phyloP scores from a whole-genome alignment of 179 eudicot species.

The Patellifolia procumbens region DNA sequence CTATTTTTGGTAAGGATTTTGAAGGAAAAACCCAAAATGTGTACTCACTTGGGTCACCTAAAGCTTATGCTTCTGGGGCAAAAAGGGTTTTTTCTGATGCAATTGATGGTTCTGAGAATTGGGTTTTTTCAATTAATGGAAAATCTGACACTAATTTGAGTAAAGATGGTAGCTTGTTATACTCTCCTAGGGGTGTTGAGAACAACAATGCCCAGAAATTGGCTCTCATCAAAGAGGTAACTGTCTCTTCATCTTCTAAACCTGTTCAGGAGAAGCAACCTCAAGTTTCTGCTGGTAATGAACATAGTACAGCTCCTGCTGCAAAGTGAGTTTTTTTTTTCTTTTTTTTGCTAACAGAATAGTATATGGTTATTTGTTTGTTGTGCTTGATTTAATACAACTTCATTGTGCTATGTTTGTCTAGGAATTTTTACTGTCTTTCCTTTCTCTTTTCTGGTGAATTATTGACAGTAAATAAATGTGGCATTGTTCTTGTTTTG shows the following conservation, averaged over 20 bases:
- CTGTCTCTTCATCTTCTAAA: slow-evolving; percentile 37
- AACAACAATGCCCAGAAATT: slow-evolving; percentile 29
- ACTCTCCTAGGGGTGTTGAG: slow-evolving; percentile 9
- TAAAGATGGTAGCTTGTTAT: slow-evolving; percentile 32
- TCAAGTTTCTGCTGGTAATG: slow-evolving; percentile 35
- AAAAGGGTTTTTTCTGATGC: slow-evolving; percentile 75
- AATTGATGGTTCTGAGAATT: slow-evolving; percentile 59
- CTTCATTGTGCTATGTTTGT: neutral
- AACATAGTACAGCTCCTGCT: slow-evolving; percentile 45
- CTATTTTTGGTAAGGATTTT: slow-evolving; percentile 54
- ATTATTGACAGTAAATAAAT: neutral
- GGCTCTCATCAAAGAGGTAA: too few relatives aligned
- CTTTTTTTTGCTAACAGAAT: neutral
- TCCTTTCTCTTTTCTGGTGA: neutral
- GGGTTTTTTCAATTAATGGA: slow-evolving; percentile 60
- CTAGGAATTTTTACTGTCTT: neutral
- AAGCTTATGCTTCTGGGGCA: slow-evolving; percentile 49
- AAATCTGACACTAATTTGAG: slow-evolving; percentile 55
- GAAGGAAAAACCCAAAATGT: slow-evolving; percentile 36
- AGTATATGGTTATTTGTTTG: neutral
- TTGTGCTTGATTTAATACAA: neutral
- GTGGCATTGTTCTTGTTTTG: neutral
- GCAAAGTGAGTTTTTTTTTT: slow-evolving; percentile 50
- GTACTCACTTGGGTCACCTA: slow-evolving; percentile 31
- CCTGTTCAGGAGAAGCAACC: slow-evolving; percentile 51